These are phyloP conservation scores for Exophiala aquamarina DNA, from an alignment of 2,329 filamentous ascomycete genomes.

Conservation along the genomic window DNA sequence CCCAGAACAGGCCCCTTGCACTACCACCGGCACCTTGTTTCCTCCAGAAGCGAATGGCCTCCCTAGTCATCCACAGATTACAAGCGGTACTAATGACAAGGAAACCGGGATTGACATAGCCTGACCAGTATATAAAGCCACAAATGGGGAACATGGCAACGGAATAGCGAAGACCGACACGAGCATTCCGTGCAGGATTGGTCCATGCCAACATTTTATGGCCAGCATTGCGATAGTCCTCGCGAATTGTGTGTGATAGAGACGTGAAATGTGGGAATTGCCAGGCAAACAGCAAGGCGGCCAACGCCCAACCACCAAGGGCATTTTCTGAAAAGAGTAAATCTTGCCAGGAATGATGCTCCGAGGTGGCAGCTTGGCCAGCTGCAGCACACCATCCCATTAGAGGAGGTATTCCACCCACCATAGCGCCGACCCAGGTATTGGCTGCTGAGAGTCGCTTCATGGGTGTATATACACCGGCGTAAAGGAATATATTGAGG, in stretches of 20 bases:
- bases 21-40: constrained; percentile 75
- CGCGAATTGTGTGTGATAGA: constrained; percentile 80
- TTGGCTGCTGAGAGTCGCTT: constrained; percentile 86
- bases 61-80: constrained; percentile 80
- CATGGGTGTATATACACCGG: constrained; percentile 86
- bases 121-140: constrained; percentile 71
- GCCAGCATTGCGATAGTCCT: constrained; percentile 76
- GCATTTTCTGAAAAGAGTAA: constrained; percentile 69
- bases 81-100: constrained; percentile 75
- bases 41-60: constrained; percentile 80
- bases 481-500: constrained; percentile 85
- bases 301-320: constrained; percentile 85
- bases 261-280: constrained; percentile 99
- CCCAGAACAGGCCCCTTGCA: constrained; percentile 89
- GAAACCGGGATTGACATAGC: constrained; percentile 84
- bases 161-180: constrained; percentile 86
- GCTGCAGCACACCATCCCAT: constrained; percentile 99
- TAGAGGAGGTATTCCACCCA: constrained; percentile 88
- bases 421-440: constrained; percentile 91
- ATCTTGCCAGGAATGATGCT: constrained; percentile 73
- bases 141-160: constrained; percentile 85
- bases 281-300: constrained; percentile 84
- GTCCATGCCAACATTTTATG: constrained; percentile 79
- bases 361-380: constrained; percentile 74
- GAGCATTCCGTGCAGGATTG: constrained; percentile 78